Evolutionary conservation across 768 basidiomycete genomes (phyloP), one percentile per base, ranked within the genome.

Genomic region (Suillus lakei): DNA sequence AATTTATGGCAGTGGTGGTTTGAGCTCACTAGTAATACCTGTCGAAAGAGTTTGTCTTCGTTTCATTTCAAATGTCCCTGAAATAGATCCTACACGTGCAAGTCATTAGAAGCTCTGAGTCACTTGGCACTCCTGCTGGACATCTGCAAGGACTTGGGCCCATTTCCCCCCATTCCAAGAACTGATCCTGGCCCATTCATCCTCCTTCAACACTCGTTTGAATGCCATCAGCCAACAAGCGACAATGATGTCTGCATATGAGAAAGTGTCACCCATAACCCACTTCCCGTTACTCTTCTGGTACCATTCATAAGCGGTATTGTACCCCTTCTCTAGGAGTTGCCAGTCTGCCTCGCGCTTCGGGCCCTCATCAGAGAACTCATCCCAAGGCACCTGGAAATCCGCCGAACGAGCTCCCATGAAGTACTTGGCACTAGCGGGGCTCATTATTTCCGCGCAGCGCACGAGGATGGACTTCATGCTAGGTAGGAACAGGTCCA

Each of bases 321-420:
- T 34, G 59, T 63, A 66, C 9, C 15, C 15, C 54, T 68, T 67
- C 66, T 76, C 68, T 0, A 69, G 46, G 46, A 28, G 43, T 34
- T 16, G 51, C 74, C 69, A 78, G 50, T 78, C 74, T 9, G 60
- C 75, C 7, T 73, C 73, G n/a, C 77, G 70, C 60, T 66, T 71
- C 16, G 80, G 77, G 5, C 79, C 79, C 51, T 71, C 74, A 0
- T 81, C 79, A 7, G 73, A 72, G 38, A 83, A 66, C 38, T 83
- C 77, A 34, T 84, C 81, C 59, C 86, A 65, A n/a, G 71, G 70
- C 50, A 65, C 72, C 8, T 81, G 81, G 53, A 79, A 74, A 3
- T 7, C 26, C 2, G n/a, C 64, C 62, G 78, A 76, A 38, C 81
- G 71, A 5, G 79, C 81, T 21, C 64, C 59, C 23, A 79, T 68